phyloP scores from a whole-genome alignment of 768 basidiomycete genomes.

The Saitozyma sp. region DNA sequence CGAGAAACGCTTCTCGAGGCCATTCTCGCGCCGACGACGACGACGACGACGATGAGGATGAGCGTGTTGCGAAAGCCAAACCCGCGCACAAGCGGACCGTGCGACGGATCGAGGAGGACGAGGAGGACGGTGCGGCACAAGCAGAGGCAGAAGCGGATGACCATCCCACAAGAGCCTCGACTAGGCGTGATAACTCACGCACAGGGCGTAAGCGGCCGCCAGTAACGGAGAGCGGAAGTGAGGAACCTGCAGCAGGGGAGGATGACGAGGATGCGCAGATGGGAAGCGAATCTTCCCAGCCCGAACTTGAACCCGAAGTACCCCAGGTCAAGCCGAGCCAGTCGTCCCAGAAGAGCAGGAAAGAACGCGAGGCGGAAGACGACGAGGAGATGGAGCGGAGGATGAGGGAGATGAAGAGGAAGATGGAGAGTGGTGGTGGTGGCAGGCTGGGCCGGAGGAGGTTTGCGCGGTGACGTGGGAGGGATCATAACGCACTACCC shows the following conservation, averaged over 20 bases:
- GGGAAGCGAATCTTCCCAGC: not conserved
- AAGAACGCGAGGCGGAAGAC: slow-evolving; percentile 26
- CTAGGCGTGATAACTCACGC: too few species aligned
- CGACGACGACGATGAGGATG: slow-evolving; percentile 1
- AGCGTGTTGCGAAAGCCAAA: too few species aligned
- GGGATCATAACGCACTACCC: not conserved
- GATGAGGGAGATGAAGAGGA: slow-evolving; percentile 31
- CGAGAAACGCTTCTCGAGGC: not conserved
- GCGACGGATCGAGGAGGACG: too few species aligned
- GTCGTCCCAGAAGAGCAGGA: slow-evolving; percentile 21
- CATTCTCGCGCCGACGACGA: too few species aligned
- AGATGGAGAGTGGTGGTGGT: slow-evolving; percentile 39
- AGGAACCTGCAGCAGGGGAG: not conserved
- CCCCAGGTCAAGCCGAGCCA: too few species aligned
- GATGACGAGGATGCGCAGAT: not conserved
- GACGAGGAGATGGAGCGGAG: slow-evolving; percentile 30
- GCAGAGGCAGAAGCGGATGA: too few species aligned
- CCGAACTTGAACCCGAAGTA: too few species aligned
- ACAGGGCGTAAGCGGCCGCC: too few species aligned
- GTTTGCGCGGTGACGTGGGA: slow-evolving; percentile 15
- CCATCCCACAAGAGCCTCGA: too few species aligned
- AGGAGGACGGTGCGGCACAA: too few species aligned
- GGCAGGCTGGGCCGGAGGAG: slow-evolving; percentile 28
- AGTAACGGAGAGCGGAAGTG: slow-evolving; percentile 3
- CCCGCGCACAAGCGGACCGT: too few species aligned